These are phyloP conservation scores for Cardamine resedifolia DNA, from an alignment of 345 rosid genomes.

Conservation along the genomic window DNA sequence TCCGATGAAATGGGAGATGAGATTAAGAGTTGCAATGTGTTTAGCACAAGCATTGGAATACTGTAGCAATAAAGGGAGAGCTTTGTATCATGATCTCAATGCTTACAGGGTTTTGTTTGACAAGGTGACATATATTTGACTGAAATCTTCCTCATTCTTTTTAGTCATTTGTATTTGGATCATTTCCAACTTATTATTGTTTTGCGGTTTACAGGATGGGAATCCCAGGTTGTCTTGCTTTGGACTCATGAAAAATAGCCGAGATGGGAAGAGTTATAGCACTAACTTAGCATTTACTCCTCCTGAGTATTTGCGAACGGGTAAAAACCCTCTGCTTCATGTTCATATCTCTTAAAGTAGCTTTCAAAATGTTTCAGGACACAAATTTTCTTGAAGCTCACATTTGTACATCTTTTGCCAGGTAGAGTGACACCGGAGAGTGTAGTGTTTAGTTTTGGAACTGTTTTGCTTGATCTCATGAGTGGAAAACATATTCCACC, in stretches of 20 bases:
- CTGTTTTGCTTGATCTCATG: conserved; percentile 88
- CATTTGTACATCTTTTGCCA: conserved; percentile 38
- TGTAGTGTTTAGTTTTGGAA: conserved; percentile 96
- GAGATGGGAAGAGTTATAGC: conserved; percentile 98
- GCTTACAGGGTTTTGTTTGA: conserved; percentile 94
- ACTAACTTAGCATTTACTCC: conserved; percentile 98
- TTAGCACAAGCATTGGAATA: conserved; percentile 92
- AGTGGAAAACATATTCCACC: conserved; percentile 99
- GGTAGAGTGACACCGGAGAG: conserved; percentile 96
- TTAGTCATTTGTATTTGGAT: not conserved
- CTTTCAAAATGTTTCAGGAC: not conserved
- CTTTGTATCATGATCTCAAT: conserved; percentile 92
- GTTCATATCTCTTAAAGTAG: not conserved
- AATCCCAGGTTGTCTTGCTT: conserved; percentile 93
- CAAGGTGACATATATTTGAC: conserved; percentile 46
- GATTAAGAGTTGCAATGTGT: conserved; percentile 84
- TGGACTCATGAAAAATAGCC: conserved; percentile 95
- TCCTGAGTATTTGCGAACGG: conserved; percentile 93
- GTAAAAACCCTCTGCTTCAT: conserved; percentile 35
- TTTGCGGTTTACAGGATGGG: conserved; percentile 60
- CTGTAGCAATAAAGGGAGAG: conserved; percentile 85
- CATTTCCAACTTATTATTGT: not conserved
- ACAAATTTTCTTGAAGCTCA: not conserved
- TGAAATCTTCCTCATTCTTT: not conserved
- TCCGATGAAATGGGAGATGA: conserved; percentile 99